These are phyloP conservation scores for Serpula lacrymans DNA, from an alignment of 768 basidiomycete genomes.

Conservation along the genomic window DNA sequence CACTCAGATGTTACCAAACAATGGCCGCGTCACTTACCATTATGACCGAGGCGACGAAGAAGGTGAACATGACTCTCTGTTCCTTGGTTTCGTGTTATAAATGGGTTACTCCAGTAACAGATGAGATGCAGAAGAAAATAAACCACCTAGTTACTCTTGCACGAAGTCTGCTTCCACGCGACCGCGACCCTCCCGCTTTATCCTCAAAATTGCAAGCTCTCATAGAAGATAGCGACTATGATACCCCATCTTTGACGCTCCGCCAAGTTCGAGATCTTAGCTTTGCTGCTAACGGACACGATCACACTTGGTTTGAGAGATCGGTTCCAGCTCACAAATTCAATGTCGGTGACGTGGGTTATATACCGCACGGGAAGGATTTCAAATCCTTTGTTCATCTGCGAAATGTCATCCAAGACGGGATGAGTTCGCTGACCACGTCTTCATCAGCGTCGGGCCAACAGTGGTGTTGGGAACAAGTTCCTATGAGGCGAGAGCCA, in stretches of 20 bases:
- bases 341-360: slow-evolving; percentile 43
- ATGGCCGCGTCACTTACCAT: slow-evolving; percentile 28
- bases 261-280: slow-evolving; percentile 37
- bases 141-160: slow-evolving; percentile 40
- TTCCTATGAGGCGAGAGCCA: slow-evolving; percentile 22
- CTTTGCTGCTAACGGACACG: slow-evolving; percentile 30
- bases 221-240: slow-evolving; percentile 30
- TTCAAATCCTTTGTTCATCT: slow-evolving; percentile 38
- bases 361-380: slow-evolving; percentile 32
- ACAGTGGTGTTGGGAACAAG: slow-evolving; percentile 38
- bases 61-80: slow-evolving; percentile 18
- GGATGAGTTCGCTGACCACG: slow-evolving; percentile 17
- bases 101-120: slow-evolving; percentile 24
- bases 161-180: slow-evolving; percentile 36
- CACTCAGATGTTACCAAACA: slow-evolving; percentile 41
- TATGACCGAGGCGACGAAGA: slow-evolving; percentile 17
- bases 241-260: slow-evolving; percentile 27
- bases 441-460: slow-evolving; percentile 22
- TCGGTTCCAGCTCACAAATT: slow-evolving; percentile 39
- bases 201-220: slow-evolving; percentile 29
- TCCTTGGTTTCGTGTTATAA: too few species aligned
- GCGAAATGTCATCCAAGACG: slow-evolving; percentile 36
- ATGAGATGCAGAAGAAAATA: slow-evolving; percentile 35
- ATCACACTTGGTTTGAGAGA: slow-evolving; percentile 39
- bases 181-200: slow-evolving; percentile 26